Conservation (phyloP, 2,329 filamentous ascomycete genomes). For the Paecilomyces formosus region DNA sequence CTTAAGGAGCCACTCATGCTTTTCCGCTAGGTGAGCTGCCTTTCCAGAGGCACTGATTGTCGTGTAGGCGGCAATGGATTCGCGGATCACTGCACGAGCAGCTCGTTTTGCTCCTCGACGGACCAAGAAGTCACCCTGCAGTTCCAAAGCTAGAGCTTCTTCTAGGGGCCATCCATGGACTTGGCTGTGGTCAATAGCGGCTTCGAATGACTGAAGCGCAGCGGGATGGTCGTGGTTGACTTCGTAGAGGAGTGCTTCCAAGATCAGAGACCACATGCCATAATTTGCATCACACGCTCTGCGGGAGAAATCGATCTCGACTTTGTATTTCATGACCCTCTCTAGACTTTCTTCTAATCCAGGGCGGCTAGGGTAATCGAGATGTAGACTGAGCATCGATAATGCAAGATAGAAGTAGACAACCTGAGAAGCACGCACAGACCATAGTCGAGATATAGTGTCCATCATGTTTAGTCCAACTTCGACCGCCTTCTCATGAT, state of each 20-base stretch:
- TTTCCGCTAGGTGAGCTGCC: conserved; percentile 48
- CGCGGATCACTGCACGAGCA: conserved; percentile 50
- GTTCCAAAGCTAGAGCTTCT: conserved; percentile 52
- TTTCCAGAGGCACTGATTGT: conserved; percentile 53
- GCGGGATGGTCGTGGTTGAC: conserved; percentile 35
- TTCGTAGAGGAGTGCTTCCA: conserved; percentile 51
- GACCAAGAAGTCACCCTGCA: conserved; percentile 54
- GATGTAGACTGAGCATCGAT: conserved; percentile 35
- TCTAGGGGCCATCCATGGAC: conserved; percentile 52
- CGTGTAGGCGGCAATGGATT: conserved; percentile 53
- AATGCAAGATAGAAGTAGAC: conserved; percentile 41
- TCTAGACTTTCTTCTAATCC: conserved; percentile 42
- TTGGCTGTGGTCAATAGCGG: conserved; percentile 54
- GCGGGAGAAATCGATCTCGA: conserved; percentile 46
- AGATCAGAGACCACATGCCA: conserved; percentile 47
- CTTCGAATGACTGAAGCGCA: conserved; percentile 37
- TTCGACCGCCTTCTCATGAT: conserved; percentile 38
- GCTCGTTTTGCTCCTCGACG: conserved; percentile 51
- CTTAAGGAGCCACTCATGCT: conserved; percentile 55
- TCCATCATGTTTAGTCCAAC: conserved; percentile 33
- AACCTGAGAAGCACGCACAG: conserved; percentile 34
- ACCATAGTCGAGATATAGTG: conserved; percentile 40
- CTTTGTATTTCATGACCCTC: conserved; percentile 43
- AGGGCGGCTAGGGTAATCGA: conserved; percentile 33
- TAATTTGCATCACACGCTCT: conserved; percentile 54